Conservation (phyloP, 2,329 filamentous ascomycete species). For the Rosellinia necatrix region DNA sequence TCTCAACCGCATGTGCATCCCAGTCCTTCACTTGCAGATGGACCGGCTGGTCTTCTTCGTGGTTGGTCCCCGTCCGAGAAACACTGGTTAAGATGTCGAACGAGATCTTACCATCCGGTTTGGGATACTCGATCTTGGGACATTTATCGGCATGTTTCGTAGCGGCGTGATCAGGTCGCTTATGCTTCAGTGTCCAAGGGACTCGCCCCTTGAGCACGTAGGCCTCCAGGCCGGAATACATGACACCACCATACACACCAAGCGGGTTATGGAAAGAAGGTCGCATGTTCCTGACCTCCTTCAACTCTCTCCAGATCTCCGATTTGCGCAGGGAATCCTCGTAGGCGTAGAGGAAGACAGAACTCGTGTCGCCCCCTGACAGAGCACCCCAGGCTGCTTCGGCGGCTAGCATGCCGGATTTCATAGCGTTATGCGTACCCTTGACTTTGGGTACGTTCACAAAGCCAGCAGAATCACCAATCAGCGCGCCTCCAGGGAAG, state of each 20-base stretch:
- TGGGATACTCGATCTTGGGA: constrained; percentile 92
- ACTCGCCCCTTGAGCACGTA: constrained; percentile 82
- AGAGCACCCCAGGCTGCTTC: constrained; percentile 87
- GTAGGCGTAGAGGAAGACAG: constrained; percentile 93
- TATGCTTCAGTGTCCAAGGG: constrained; percentile 93
- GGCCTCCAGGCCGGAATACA: constrained; percentile 93
- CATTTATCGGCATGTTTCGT: constrained; percentile 81
- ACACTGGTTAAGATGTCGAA: constrained; percentile 98
- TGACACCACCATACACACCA: constrained; percentile 84
- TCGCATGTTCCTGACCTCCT: constrained; percentile 95
- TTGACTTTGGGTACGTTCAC: constrained; percentile 99
- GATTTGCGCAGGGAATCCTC: constrained; percentile 86
- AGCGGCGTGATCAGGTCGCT: constrained; percentile 73
- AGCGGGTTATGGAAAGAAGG: constrained; percentile 90
- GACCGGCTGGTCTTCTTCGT: constrained; percentile 97
- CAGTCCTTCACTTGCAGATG: constrained; percentile 95
- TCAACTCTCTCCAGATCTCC: constrained; percentile 90
- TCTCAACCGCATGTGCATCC: constrained; percentile 83
- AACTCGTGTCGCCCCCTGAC: constrained; percentile 59
- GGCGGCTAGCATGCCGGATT: constrained; percentile 93
- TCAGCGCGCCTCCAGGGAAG: constrained; percentile 92
- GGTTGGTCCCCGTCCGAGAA: constrained; percentile 93
- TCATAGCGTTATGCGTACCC: constrained; percentile 97
- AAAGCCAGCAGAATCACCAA: constrained; percentile 95
- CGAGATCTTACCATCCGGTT: constrained; percentile 91